Evolutionary conservation across 1,284 basidiomycete genomes (phyloP).

Genomic region (Tilletia setariae): DNA sequence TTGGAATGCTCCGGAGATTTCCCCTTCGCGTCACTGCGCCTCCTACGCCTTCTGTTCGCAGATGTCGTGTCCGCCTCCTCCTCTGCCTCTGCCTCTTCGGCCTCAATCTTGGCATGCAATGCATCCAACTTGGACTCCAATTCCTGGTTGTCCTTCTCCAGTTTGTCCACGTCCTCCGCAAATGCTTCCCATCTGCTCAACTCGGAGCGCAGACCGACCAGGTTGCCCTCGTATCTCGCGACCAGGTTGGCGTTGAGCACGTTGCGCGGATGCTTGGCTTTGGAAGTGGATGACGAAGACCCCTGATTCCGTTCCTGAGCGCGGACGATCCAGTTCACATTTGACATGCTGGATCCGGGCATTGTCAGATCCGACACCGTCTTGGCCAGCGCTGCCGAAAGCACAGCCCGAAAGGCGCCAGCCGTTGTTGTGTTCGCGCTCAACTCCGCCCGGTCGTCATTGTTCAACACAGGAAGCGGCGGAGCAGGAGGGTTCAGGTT

Average conservation of each 20-base stretch:
- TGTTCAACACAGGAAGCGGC: slow-evolving; percentile 1
- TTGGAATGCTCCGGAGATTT: not conserved
- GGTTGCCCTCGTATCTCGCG: not conserved
- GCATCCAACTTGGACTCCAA: not conserved
- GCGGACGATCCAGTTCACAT: slow-evolving; percentile 5
- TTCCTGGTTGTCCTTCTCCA: slow-evolving; percentile 1
- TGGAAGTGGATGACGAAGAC: not conserved
- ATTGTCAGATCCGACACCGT: not conserved
- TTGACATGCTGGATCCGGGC: not conserved
- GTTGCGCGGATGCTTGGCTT: slow-evolving; percentile 6
- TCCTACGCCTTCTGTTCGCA: not conserved
- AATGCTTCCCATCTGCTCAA: slow-evolving; percentile 15
- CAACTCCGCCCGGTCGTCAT: slow-evolving; percentile 1
- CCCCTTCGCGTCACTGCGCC: not conserved
- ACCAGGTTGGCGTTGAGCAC: not conserved
- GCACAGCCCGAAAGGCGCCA: not conserved
- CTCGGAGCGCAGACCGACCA: slow-evolving; percentile 10
- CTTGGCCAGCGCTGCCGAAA: not conserved
- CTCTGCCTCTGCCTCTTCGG: not conserved
- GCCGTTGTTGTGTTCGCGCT: not conserved
- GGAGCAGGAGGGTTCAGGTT: not conserved
- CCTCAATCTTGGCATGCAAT: not conserved
- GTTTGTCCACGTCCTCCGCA: slow-evolving; percentile 13
- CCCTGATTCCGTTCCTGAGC: not conserved
- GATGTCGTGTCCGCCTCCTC: not conserved